phyloP scores from a whole-genome alignment of 352 stramenopile genomes.

The Pythium sukuiense region DNA sequence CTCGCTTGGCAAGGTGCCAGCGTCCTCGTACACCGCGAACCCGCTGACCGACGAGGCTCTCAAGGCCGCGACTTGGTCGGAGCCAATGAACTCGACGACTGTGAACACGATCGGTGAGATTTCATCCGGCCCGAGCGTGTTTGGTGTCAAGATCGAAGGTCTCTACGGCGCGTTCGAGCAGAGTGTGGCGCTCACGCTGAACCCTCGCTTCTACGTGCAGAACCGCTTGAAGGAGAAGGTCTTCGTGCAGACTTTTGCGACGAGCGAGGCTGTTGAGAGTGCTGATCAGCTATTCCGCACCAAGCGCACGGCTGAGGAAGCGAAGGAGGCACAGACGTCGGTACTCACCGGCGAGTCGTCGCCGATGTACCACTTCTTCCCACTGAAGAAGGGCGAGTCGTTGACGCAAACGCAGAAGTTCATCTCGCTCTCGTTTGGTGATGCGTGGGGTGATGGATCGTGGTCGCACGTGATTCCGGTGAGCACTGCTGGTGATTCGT shows the following conservation, averaged over 20 bases:
- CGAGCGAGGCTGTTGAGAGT: constrained; percentile 55
- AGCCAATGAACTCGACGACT: constrained; percentile 81
- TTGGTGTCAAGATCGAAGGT: constrained; percentile 80
- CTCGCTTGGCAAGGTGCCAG: constrained; percentile 50
- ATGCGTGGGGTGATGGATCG: constrained; percentile 42
- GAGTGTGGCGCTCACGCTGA: constrained; percentile 75
- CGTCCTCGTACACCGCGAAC: constrained; percentile 46
- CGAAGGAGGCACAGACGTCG: constrained; percentile 47
- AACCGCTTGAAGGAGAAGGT: constrained; percentile 83
- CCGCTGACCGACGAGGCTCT: constrained; percentile 60
- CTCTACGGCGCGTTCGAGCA: constrained; percentile 80
- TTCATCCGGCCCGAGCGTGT: constrained; percentile 69
- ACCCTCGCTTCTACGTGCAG: constrained; percentile 80
- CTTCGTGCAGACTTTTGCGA: constrained; percentile 72
- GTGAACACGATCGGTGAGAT: constrained; percentile 86
- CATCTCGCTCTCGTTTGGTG: constrained; percentile 77
- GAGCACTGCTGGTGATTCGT: constrained; percentile 73
- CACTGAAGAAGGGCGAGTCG: constrained; percentile 69
- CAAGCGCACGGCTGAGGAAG: constrained; percentile 62
- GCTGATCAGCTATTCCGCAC: constrained; percentile 68
- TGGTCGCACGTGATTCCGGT: constrained; percentile 86
- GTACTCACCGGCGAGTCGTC: constrained; percentile 65
- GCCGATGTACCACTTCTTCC: constrained; percentile 76
- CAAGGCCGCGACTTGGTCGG: constrained; percentile 70
- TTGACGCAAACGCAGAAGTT: constrained; percentile 67